Evolutionary conservation across 1,284 basidiomycete species (phyloP), one percentile per base, ranked within the genome.

Genomic region (Marasmius fiardii): DNA sequence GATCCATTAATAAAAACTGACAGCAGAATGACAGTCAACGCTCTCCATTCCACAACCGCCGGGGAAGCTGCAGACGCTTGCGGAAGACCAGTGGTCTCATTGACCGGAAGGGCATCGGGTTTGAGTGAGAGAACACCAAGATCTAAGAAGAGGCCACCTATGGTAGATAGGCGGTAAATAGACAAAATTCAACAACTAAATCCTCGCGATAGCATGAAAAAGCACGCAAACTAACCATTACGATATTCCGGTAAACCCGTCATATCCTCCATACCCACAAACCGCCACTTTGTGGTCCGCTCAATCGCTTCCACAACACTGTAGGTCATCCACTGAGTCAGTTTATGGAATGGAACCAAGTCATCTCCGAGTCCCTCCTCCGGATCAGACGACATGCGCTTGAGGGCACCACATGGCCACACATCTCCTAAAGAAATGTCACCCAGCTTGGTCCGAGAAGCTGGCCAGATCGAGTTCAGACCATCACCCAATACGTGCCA

Each of bases 41-140:
- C 94, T 53, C 96, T 78, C 95, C 95, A 97, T 73, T 98, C 95
- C 41, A 98, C 86, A 52, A 98, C 87, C 4, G 93, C 93, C 0
- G 93, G 91, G 67, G 95, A 92, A 0, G 88, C 88, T 0, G 92
- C 80, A 14, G 78, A 70, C 37, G 91, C 74, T 43, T 80, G 79
- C 12, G 89, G 84, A 54, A 93, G 74, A 31, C 77, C 71, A 20
- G 84, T 74, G 34, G 71, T 68, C 0, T 76, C 63, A 54, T 83
- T 73, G 2, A 80, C 62, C 0, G 79, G 75, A 24, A 87, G 70
- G 12, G 66, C 70, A 51, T 70, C 66, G 1, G 80, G 75, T 59
- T 82, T 82, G 54, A 93, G 77, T 1, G 76, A 76, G 41, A 97
- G 71, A 8, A 94, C 85, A 2, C 87, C 91, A 1, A 92, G 77